Base-by-base conservation (phyloP, 2,329 filamentous ascomycete species). In the Ilyonectria mors-panacis region DNA sequence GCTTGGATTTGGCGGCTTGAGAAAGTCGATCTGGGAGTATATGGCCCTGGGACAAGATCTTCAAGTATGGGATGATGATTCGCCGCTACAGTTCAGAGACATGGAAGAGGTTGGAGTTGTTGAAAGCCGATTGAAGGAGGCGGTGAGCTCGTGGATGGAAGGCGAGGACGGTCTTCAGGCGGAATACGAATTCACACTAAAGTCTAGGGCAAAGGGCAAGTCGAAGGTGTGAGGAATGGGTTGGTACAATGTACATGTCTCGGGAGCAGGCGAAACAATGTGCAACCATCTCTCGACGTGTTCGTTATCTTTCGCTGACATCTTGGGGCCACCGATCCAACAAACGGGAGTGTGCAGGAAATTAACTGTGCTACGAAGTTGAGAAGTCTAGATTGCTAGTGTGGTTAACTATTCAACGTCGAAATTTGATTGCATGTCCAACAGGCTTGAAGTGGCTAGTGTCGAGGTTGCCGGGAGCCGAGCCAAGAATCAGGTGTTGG, bases 151-250 rank as follows among this genome's bases (percentile, higher is more conserved):
- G n/a, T 78, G 77, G 77, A 48, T 73, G 53, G 57, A 57, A 26
- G 62, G 35, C 30, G 57, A 58, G 2, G 60, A 58, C 47, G 59
- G 37, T 0, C 35, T 64, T n/a, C 62, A 70, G 37, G 70, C 79
- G 23, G 73, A 77, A 63, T 78, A 77, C 63, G 72, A 77, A 63
- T 78, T 76, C 63, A 73, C 56, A 37, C 54, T 78, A 39, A 70
- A 56, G 44, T 70, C 74, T 44, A 67, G 54, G 60, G 75, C 61
- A 7, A 78, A 77, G 59, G 77, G 76, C 13, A 78, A 78, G 66
- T 59, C 63, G 17, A 71, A 44, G 51, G 63, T 47, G 15, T 71
- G 68, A 68, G 44, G 45, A 55, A 54, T 48, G 30, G 37, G 26
- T 26, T 44, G 45, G 30, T 33, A 33, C 30, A 12, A 33, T 26